Evolutionary conservation across 148 eudicot species (phyloP).

Genomic region (Camellia lanceoleosa): DNA sequence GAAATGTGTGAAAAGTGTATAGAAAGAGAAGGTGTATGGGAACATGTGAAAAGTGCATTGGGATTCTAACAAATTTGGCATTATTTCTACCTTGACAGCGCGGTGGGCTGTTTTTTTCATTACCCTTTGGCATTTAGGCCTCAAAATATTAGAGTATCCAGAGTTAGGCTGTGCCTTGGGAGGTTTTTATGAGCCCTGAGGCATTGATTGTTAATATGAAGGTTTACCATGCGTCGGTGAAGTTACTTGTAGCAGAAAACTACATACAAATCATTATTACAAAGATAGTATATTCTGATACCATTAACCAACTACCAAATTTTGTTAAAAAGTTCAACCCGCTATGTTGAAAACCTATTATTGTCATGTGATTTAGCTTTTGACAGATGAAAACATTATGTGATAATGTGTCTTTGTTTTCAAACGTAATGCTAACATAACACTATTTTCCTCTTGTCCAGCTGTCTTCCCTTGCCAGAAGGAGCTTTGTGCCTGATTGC

Average conservation of each 20-base stretch:
- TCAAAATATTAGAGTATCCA: background rate
- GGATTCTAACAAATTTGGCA: too few relatives aligned
- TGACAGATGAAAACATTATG: background rate
- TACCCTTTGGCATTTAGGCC: too few relatives aligned
- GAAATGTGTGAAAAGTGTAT: too few relatives aligned
- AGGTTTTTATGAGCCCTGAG: background rate
- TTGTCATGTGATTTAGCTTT: constrained; percentile 2
- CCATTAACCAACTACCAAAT: background rate
- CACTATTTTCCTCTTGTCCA: constrained; percentile 23
- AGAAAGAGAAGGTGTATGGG: too few relatives aligned
- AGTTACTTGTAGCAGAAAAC: background rate
- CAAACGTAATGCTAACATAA: background rate
- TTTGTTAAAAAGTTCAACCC: background rate
- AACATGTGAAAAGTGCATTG: too few relatives aligned
- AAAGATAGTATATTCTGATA: background rate
- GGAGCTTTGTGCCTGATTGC: constrained; percentile 64
- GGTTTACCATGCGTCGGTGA: too few relatives aligned
- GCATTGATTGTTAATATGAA: background rate
- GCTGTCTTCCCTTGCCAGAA: constrained; percentile 68
- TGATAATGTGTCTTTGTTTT: background rate
- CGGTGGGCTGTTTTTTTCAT: too few relatives aligned
- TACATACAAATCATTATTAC: too few relatives aligned
- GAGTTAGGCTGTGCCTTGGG: background rate
- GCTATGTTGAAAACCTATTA: background rate
- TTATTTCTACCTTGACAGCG: too few relatives aligned